A percentile compares a stretch with the other conserved stretches of the same genome.
Evolutionary conservation across 306 rosid genomes (phyloP).

Genomic region (Medicago truncatula): MtrunA17r5.0-ANR NC_053042.1:40789001-40789500

Average conservation of each 20-base stretch:
- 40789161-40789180: conserved; percentile 45
- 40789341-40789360: conserved; percentile 8
- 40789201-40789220: conserved; percentile 62
- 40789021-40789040: not conserved
- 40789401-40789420: conserved; percentile 13
- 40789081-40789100: conserved; percentile 22
- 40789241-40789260: conserved; percentile 63
- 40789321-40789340: conserved; percentile 15
- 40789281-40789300: conserved; percentile 61
- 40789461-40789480: conserved; percentile 1
- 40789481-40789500: conserved; percentile 19
- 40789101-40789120: conserved; percentile 9
- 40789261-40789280: conserved; percentile 56
- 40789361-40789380: conserved; percentile 25
- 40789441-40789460: conserved; percentile 3
- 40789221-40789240: conserved; percentile 53
- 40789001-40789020: not conserved
- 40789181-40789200: conserved; percentile 68
- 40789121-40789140: conserved; percentile 15
- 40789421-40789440: conserved; percentile 18
- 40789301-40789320: conserved; percentile 6
- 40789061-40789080: not conserved
- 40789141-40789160: conserved; percentile 16
- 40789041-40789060: not conserved
- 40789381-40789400: conserved; percentile 14